Conservation (phyloP, 164 flowering plant species). For the Euptelea pleiosperma region DNA sequence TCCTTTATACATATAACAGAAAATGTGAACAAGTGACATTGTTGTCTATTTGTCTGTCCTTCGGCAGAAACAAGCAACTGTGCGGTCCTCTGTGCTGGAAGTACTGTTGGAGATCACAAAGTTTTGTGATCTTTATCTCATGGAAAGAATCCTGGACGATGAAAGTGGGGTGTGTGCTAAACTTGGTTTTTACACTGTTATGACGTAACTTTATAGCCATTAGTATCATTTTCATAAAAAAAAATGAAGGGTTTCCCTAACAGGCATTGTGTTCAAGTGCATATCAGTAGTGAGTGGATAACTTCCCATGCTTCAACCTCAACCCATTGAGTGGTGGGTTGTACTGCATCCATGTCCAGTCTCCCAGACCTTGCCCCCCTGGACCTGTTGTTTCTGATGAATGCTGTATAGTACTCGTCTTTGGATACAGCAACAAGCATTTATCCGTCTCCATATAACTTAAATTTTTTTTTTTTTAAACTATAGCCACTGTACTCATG, state of each 20-base stretch:
- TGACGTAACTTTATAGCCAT: neutral
- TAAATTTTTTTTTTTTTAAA: no score
- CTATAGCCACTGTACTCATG: no score
- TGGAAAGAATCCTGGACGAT: slow-evolving; percentile 96
- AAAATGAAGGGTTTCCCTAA: neutral
- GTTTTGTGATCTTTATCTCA: slow-evolving; percentile 87
- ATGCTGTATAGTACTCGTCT: no score
- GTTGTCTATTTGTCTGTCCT: slow-evolving; percentile 9
- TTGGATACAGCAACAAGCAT: neutral
- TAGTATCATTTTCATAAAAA: neutral
- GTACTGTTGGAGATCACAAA: slow-evolving; percentile 87
- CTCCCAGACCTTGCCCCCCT: no score
- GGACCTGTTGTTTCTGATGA: no score
- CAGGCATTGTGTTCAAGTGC: no score
- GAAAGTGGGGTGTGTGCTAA: slow-evolving; percentile 66
- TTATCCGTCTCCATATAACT: no score
- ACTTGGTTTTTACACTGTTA: slow-evolving; percentile 8
- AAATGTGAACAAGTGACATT: slow-evolving; percentile 5
- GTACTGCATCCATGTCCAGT: no score
- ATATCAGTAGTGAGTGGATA: no score
- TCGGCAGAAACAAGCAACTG: slow-evolving; percentile 76
- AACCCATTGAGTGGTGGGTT: neutral
- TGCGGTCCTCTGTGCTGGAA: slow-evolving; percentile 81
- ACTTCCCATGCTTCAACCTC: neutral
- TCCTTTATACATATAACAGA: neutral